Percentiles rank a stretch among this genome's conserved stretches.
Evolutionary conservation across 352 stramenopile genomes (phyloP).

Genomic region (Globisporangium alternatum): DNA sequence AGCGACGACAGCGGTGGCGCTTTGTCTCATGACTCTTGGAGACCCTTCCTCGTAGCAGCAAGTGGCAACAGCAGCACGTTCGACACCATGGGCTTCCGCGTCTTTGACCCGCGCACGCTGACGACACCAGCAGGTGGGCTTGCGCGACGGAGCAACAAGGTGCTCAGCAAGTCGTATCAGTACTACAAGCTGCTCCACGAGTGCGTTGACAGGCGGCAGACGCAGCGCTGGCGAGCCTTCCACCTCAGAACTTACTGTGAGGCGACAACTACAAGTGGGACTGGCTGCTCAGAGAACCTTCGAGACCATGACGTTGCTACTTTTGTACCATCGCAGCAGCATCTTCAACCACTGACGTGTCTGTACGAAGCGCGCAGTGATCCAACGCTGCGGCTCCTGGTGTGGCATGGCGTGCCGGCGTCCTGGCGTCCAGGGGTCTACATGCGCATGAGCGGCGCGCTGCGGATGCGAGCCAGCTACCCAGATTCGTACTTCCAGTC

Average conservation of each 20-base stretch:
- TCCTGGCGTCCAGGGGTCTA: constrained; percentile 41
- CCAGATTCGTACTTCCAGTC: constrained; percentile 32
- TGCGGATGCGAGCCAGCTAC: constrained; percentile 18
- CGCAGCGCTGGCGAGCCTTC: constrained; percentile 28
- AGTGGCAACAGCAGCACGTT: constrained; percentile 17
- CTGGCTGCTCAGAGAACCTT: not conserved
- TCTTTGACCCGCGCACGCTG: constrained; percentile 35
- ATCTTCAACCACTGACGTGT: not conserved
- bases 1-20: not conserved
- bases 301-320: not conserved
- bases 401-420: constrained; percentile 54
- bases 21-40: constrained; percentile 11
- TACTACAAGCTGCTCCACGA: constrained; percentile 52
- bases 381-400: constrained; percentile 24
- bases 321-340: not conserved
- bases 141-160: constrained; percentile 3
- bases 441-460: constrained; percentile 41
- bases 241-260: constrained; percentile 6
- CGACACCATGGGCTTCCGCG: constrained; percentile 49
- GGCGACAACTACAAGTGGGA: not conserved
- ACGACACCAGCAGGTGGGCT: constrained; percentile 3
- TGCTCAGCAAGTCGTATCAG: constrained; percentile 26
- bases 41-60: constrained; percentile 6
- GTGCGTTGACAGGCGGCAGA: constrained; percentile 38
- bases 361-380: constrained; percentile 9